Evolutionary conservation across 1,139 yeast species (phyloP).

Genomic region (Zhuliangozyma parablackwelliae): DNA sequence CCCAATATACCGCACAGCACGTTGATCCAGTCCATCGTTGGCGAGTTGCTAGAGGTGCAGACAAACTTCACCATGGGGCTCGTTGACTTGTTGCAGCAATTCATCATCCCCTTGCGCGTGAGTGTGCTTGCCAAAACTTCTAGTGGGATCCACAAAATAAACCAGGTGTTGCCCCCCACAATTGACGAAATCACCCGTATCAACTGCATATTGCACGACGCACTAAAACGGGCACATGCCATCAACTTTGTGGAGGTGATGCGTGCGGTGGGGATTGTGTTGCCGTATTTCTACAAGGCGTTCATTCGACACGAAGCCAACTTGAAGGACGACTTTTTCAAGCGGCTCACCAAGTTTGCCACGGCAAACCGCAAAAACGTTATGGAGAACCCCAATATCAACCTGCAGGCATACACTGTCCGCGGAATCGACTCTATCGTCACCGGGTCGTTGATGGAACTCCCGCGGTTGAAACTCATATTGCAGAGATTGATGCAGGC

Average conservation of each 20-base stretch:
- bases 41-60: slow-evolving; percentile 67
- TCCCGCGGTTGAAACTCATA: slow-evolving; percentile 66
- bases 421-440: slow-evolving; percentile 65
- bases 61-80: slow-evolving; percentile 68
- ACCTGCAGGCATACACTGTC: slow-evolving; percentile 42
- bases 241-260: slow-evolving; percentile 71
- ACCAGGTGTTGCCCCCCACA: slow-evolving; percentile 86
- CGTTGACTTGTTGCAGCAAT: slow-evolving; percentile 70
- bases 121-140: slow-evolving; percentile 39
- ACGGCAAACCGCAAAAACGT: slow-evolving; percentile 44
- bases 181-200: slow-evolving; percentile 89
- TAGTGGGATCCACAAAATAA: slow-evolving; percentile 56
- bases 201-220: slow-evolving; percentile 76
- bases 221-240: slow-evolving; percentile 61
- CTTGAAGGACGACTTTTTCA: slow-evolving; percentile 24
- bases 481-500: slow-evolving; percentile 48
- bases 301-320: slow-evolving; percentile 91
- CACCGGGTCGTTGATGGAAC: slow-evolving; percentile 60
- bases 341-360: slow-evolving; percentile 42
- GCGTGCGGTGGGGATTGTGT: slow-evolving; percentile 71
- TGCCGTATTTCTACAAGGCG: slow-evolving; percentile 89
- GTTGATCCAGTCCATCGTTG: slow-evolving; percentile 44
- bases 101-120: slow-evolving; percentile 74
- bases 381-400: slow-evolving; percentile 29
- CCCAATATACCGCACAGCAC: slow-evolving; percentile 9